A percentile compares a stretch with the other conserved stretches of the same genome.
These are phyloP conservation scores for Sinapis alba DNA, from an alignment of 441 rosid genomes.

Conservation along the genomic window DNA sequence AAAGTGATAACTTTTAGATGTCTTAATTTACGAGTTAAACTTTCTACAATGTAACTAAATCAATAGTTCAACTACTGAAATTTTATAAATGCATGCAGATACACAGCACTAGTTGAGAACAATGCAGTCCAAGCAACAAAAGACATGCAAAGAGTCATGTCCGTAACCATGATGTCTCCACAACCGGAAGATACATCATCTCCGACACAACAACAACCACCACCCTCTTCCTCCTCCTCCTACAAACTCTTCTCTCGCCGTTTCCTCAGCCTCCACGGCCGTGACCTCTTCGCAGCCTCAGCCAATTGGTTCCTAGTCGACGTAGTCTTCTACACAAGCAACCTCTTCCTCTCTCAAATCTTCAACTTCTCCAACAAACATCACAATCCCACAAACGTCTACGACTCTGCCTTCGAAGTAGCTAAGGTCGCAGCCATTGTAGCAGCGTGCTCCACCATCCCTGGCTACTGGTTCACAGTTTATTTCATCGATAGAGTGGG, in stretches of 20 bases:
- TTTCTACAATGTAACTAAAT: neutral
- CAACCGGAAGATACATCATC: slow-evolving; percentile 45
- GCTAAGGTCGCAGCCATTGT: slow-evolving; percentile 52
- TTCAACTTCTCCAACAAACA: slow-evolving; percentile 22
- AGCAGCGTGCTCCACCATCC: slow-evolving; percentile 62
- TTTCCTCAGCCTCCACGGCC: slow-evolving; percentile 67
- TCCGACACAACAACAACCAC: slow-evolving; percentile 24
- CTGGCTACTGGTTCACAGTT: slow-evolving; percentile 69
- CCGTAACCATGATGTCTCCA: slow-evolving; percentile 43
- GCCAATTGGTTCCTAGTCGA: slow-evolving; percentile 67
- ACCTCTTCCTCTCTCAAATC: slow-evolving; percentile 57
- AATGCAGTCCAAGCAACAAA: slow-evolving; percentile 62
- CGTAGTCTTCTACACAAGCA: slow-evolving; percentile 62
- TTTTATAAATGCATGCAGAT: slow-evolving; percentile 43
- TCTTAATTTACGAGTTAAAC: no score
- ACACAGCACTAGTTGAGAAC: slow-evolving; percentile 69
- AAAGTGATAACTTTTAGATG: neutral
- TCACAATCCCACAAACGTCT: slow-evolving; percentile 31
- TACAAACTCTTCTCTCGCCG: slow-evolving; percentile 57
- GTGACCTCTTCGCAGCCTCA: slow-evolving; percentile 62
- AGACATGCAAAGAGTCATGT: slow-evolving; percentile 66
- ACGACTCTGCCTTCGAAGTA: slow-evolving; percentile 42
- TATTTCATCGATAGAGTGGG: slow-evolving; percentile 66
- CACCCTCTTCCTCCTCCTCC: slow-evolving; percentile 5
- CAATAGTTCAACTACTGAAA: neutral